Base-by-base conservation (phyloP, 148 eudicot genomes). In the Chenopodium quinoa region DNA sequence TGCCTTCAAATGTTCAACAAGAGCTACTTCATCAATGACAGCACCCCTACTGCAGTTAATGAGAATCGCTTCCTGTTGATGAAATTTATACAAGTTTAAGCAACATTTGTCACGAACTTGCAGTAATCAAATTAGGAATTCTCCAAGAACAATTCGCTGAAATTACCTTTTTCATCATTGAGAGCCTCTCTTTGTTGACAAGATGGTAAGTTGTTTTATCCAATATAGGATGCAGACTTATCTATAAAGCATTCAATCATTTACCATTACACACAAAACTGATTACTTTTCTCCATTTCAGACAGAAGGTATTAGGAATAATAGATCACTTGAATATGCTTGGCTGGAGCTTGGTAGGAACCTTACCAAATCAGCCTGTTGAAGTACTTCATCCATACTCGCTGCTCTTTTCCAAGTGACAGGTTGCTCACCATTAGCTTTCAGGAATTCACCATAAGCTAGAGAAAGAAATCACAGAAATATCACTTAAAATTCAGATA, bases 181-280 rank as follows among this genome's bases (percentile, higher is more conserved):
- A 87, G 77, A 96, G 98, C 27, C 91, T 88, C 85, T 94, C 95
- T 85, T 92, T 96, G 85, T 96, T 96, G 75, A 96, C 91, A 60
- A 96, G 95, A 89, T 96, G 99, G 81, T 92, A 96, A 73, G 98
- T 94, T 75, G 99, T 94, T 88, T 96, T 96, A 84, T 96, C 98
- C 85, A 96, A 76, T 60, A 94, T 69, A 17, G 99, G 99, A 82
- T 96, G 99, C 31, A 96, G 90, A 86, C 99, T 96, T 87, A 96
- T 92, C 99, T 95, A 86, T 78, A 83, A 82, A 75, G 25, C 73
- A 52, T 71, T 81, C 77, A 40, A 68, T 63, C 46, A 34, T 62
- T 69, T 19, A 34, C 10, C n/a, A 25, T 20, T 50, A 29, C 0
- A 14, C 11, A 1, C 20, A 27, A 23, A 68, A 29, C 14, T 1